These are phyloP conservation scores for Powellomyces hirtus DNA, from an alignment of 192 early-diverging fungal genomes.

Conservation along the genomic window DNA sequence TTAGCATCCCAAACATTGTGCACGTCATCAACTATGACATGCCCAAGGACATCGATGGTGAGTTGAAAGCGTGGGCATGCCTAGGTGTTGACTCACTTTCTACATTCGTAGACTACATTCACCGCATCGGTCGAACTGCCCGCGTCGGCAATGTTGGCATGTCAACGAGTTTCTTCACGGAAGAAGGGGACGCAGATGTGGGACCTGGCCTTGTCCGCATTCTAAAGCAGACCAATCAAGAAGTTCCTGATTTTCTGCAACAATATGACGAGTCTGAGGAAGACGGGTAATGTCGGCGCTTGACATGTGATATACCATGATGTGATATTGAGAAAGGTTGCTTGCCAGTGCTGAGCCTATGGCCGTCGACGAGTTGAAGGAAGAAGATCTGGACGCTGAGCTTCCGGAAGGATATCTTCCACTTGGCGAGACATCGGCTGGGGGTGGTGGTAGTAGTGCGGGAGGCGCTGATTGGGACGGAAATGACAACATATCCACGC, in stretches of 20 bases:
- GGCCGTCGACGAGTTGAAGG: constrained; percentile 10
- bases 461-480: constrained; percentile 9
- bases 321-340: background rate
- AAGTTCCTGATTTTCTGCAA: constrained; percentile 64
- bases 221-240: constrained; percentile 77
- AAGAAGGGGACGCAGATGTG: constrained; percentile 68
- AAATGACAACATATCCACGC: background rate
- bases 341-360: background rate
- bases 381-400: constrained; percentile 29
- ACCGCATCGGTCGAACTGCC: constrained; percentile 90
- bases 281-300: background rate
- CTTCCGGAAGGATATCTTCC: constrained; percentile 14
- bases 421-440: constrained; percentile 3
- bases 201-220: constrained; percentile 80
- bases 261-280: constrained; percentile 1
- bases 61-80: constrained; percentile 35
- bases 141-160: constrained; percentile 88
- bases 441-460: constrained; percentile 5
- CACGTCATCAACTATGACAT: constrained; percentile 90
- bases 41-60: constrained; percentile 27
- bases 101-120: constrained; percentile 62
- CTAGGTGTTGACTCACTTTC: constrained; percentile 59
- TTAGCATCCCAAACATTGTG: constrained; percentile 76
- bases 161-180: constrained; percentile 91
- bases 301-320: background rate